Evolutionary conservation across 2,329 filamentous ascomycete species (phyloP), one percentile per base, ranked within the genome.

Genomic region (Niveomyces coronatus): DNA sequence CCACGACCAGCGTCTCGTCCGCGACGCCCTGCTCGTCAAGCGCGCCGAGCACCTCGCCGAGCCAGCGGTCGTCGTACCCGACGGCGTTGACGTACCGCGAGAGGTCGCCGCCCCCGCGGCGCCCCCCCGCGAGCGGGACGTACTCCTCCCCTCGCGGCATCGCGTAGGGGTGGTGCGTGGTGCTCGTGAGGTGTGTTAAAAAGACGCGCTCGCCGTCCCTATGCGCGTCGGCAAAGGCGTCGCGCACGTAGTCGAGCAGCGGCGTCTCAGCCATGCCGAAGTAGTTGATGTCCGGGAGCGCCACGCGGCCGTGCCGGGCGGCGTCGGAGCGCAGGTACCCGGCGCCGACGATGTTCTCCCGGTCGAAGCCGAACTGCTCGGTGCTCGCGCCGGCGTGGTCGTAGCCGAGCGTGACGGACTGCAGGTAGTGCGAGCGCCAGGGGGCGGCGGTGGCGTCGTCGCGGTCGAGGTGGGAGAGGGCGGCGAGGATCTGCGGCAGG

Each of bases 131-230:
- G 18, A 59, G 30, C 1, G 53, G 51, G 0, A 52, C 46, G 8
- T 57, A 56, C 2, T 35, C 39, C 20, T 57, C 55, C 0, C 48
- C 47, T 2, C 34, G 43, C 0, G 56, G 56, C 32, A 58, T 43
- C 1, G 46, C 46, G 22, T 54, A 60, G 4, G 53, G 49, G 23
- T 59, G 56, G 37, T 61, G 57, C 4, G 50, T 56, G 3, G 57
- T 60, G 44, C 57, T 59, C 3, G 57, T 61, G 4, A 61, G 39
- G 39, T 61, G 57, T 3, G 55, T 54, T 6, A 60, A 35, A 24
- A 60, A 60, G 0, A 59, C 47, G 5, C 57, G 50, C 24, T 57
- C 48, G 11, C 57, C 47, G 1, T 47, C 50, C 23, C 51, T 45
- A 20, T 43, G 47, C 9, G 56, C 56, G 1, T 48, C 43, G 2